Base-by-base conservation (phyloP, 2,329 filamentous ascomycete species). In the Aciculosporium take region DNA sequence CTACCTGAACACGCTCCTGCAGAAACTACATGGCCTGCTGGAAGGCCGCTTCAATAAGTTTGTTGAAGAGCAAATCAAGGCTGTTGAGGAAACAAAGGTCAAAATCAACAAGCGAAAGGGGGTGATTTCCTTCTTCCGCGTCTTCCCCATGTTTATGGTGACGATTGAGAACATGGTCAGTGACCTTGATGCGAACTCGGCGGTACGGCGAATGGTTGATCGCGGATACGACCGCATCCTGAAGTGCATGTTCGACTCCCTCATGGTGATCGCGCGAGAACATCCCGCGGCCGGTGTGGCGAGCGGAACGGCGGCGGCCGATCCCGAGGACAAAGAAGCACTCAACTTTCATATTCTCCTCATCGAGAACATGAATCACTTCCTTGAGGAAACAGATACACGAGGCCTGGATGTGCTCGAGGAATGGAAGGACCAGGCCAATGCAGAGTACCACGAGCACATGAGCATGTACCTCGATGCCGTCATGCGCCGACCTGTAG, bases 361-460 rank as follows among this genome's bases (percentile, higher is more conserved):
- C 41, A 96, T 98, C 51, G 89, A 98, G 61, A 98, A 98, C 60
- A 95, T 95, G 87, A 93, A 95, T 56, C 87, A 94, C 61, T 96
- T 94, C 63, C 69, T 91, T 9, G 88, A 96, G 57, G 88, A 95
- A 59, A 82, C 94, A 7, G 85, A 94, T 50, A 70, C 81, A 13
- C 73, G 76, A 15, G 72, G 74, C 29, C 76, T 91, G 47, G 73
- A 82, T 7, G 77, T 94, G 1, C 71, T 96, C 4, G 78, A 84
- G 45, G 78, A 84, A 50, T 95, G 88, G 84, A 82, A 79, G 54
- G 75, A 79, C 30, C 80, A 81, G 43, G 91, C 89, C 1, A 68
- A 74, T 25, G 71, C 76, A 35, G 87, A 94, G 62, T 79, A 94
- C 60, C 68, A 73, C 40, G 87, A 94, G 61, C 91, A 96, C 59